Conservation (phyloP, 352 stramenopile species). For the Phytophthora litchii region DNA sequence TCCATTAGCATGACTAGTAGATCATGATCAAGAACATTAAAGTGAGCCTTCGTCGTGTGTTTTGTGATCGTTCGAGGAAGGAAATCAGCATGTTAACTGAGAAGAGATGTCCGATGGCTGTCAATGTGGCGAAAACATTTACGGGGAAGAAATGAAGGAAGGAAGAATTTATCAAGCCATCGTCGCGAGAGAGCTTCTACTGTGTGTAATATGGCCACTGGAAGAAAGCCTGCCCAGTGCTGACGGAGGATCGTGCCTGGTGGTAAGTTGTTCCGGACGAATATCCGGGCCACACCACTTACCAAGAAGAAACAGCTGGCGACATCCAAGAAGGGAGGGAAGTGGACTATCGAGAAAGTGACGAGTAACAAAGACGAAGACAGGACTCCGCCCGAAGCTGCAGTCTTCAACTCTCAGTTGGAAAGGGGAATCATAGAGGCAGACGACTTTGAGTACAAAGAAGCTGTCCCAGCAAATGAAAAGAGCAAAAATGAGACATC, state of each 20-base stretch:
- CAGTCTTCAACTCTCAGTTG: background rate
- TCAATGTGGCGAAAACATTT: constrained; percentile 4
- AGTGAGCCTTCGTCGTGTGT: background rate
- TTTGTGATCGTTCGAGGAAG: constrained; percentile 14
- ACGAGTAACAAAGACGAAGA: background rate
- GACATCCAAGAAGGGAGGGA: background rate
- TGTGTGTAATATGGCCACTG: constrained; percentile 1
- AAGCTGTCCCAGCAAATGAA: background rate
- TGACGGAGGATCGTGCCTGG: background rate
- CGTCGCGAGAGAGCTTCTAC: background rate
- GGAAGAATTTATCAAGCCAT: background rate
- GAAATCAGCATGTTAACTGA: constrained; percentile 5
- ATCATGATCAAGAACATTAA: constrained; percentile 15
- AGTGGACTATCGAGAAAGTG: background rate
- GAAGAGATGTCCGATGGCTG: background rate
- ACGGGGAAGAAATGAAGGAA: background rate
- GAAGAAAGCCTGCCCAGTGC: constrained; percentile 3
- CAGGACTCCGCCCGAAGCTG: background rate
- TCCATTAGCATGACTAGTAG: constrained; percentile 8
- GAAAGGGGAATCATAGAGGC: background rate
- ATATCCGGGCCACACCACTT: background rate
- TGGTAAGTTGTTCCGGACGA: background rate
- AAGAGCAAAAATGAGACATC: background rate
- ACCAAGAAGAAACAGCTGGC: background rate
- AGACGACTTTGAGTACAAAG: background rate